These are phyloP conservation scores for Saccharomyces hybrid DNA, from an alignment of 1,139 yeast species.

Conservation along the genomic window DNA sequence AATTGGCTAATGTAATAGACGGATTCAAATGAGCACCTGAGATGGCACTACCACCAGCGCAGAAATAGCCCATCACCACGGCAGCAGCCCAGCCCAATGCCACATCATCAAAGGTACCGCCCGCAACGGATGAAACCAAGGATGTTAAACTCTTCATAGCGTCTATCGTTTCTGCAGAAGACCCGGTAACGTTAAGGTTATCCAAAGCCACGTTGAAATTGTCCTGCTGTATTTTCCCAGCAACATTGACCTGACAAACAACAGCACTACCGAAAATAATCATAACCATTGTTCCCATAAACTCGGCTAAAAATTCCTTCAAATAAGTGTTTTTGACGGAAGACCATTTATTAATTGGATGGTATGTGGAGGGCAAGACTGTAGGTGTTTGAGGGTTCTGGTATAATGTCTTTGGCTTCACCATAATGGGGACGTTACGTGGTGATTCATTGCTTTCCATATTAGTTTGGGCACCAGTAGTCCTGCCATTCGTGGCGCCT, in stretches of 20 bases:
- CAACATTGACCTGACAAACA: conserved; percentile 36
- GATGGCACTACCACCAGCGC: conserved; percentile 37
- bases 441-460: conserved; percentile 1
- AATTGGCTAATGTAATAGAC: conserved; percentile 36
- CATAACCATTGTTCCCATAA: conserved; percentile 39
- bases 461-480: conserved; percentile 4
- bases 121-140: conserved; percentile 23
- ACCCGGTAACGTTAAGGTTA: conserved; percentile 7
- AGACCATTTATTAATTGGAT: conserved; percentile 32
- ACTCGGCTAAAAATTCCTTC: conserved; percentile 38
- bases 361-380: conserved; percentile 32
- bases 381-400: conserved; percentile 34
- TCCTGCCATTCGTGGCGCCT: conserved; percentile 1
- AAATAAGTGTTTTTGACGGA: conserved; percentile 25
- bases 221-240: conserved; percentile 16
- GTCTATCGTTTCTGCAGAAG: conserved; percentile 9
- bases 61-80: conserved; percentile 40
- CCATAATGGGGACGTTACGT: conserved; percentile 25
- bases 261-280: conserved; percentile 41
- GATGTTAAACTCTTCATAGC: conserved; percentile 12
- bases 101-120: conserved; percentile 38
- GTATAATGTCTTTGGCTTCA: conserved; percentile 30
- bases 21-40: conserved; percentile 43
- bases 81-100: conserved; percentile 46
- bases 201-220: conserved; percentile 12